These are phyloP conservation scores for Sequoia sempervirens DNA, from an alignment of 75 land plant species.

Conservation along the genomic window DNA sequence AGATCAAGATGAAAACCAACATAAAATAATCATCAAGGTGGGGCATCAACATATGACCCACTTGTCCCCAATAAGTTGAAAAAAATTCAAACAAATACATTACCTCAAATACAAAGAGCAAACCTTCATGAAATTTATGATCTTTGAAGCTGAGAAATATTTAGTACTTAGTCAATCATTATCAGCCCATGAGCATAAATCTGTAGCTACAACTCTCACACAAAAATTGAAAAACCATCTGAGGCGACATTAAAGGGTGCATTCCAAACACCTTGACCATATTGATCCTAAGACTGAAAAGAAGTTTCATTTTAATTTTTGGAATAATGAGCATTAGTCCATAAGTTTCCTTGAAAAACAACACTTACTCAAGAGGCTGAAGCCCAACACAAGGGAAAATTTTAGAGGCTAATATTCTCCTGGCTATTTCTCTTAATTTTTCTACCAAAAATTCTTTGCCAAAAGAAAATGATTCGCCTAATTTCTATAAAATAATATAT, in stretches of 20 bases:
- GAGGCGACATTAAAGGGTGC: background rate
- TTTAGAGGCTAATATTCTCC: background rate
- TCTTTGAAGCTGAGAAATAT: background rate
- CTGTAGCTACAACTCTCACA: background rate
- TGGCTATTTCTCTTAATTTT: too few relatives aligned
- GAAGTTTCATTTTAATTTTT: background rate
- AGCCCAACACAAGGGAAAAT: background rate
- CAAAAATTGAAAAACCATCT: background rate
- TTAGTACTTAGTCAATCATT: background rate
- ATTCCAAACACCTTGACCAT: background rate
- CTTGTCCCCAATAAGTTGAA: background rate
- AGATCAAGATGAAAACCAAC: background rate
- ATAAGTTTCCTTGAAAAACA: background rate
- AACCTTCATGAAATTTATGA: background rate
- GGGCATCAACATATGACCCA: background rate
- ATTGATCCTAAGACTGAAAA: background rate
- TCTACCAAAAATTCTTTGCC: too few relatives aligned
- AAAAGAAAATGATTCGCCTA: too few relatives aligned
- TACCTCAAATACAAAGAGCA: background rate
- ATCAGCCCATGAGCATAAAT: background rate
- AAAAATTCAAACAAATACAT: background rate
- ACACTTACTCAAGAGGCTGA: background rate
- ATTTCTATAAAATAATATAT: too few relatives aligned
- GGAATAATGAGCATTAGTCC: background rate
- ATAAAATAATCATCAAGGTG: too few relatives aligned